These are phyloP conservation scores for Anisogramma anomala DNA, from an alignment of 2,329 filamentous ascomycete genomes.

Conservation along the genomic window DNA sequence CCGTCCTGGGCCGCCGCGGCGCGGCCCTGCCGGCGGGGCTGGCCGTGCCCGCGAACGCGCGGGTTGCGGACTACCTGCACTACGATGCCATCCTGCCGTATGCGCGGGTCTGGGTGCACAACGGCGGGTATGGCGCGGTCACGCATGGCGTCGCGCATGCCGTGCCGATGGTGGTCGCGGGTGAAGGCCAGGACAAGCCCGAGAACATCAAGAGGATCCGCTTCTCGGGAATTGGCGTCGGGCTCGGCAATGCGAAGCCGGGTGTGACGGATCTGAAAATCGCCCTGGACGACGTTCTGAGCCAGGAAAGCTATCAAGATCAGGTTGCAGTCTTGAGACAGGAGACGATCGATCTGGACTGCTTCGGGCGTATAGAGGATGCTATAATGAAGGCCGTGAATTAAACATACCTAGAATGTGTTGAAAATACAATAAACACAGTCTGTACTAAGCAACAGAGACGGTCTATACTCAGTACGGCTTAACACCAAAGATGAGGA, in stretches of 20 bases:
- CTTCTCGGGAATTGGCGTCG: constrained; percentile 25
- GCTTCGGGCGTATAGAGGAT: constrained; percentile 21
- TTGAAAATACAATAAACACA: too few species aligned
- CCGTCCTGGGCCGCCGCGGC: constrained; percentile 26
- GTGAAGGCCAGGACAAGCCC: constrained; percentile 31
- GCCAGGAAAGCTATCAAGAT: constrained; percentile 15
- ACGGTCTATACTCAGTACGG: too few species aligned
- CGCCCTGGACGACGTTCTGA: constrained; percentile 22
- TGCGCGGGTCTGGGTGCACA: constrained; percentile 28
- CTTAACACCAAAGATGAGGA: too few species aligned
- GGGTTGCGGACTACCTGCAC: constrained; percentile 26
- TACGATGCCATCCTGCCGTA: constrained; percentile 28
- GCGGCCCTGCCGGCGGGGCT: constrained; percentile 17
- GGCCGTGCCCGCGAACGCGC: constrained; percentile 21
- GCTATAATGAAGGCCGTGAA: constrained; percentile 5
- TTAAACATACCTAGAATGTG: not conserved
- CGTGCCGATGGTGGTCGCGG: constrained; percentile 29
- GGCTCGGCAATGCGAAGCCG: constrained; percentile 21
- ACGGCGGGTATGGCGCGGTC: constrained; percentile 30
- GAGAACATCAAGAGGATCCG: constrained; percentile 27
- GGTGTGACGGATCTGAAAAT: constrained; percentile 18
- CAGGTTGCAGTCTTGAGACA: constrained; percentile 19
- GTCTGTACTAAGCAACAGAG: too few species aligned
- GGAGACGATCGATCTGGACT: constrained; percentile 22
- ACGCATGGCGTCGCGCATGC: constrained; percentile 29